Evolutionary conservation across 2,329 filamentous ascomycete genomes (phyloP).

Genomic region (Karstenula rhodostoma): DNA sequence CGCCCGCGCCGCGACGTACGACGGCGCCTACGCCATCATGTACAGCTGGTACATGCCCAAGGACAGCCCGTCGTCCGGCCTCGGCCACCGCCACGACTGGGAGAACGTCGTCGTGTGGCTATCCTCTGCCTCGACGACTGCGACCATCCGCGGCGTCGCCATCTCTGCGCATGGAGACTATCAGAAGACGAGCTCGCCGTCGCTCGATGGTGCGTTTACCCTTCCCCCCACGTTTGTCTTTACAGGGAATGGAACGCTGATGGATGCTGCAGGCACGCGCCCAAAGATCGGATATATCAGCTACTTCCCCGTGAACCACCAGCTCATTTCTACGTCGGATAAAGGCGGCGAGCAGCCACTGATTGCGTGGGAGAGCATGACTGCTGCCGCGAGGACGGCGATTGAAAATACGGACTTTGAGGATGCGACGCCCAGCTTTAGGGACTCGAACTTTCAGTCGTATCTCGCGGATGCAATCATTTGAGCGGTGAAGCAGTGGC

Average conservation of each 20-base stretch:
- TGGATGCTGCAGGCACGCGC: conserved; percentile 29
- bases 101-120: conserved; percentile 65
- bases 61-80: conserved; percentile 53
- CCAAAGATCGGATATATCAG: conserved; percentile 60
- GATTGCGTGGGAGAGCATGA: conserved; percentile 61
- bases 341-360: conserved; percentile 57
- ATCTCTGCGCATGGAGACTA: conserved; percentile 62
- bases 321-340: conserved; percentile 52
- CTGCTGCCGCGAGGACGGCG: conserved; percentile 52
- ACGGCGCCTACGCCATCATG: conserved; percentile 58
- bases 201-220: conserved; percentile 44
- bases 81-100: conserved; percentile 66
- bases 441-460: conserved; percentile 55
- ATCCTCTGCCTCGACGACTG: conserved; percentile 46
- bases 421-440: conserved; percentile 57
- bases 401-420: conserved; percentile 58
- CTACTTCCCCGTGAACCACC: conserved; percentile 59
- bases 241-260: neutral
- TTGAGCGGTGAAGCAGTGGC: conserved; percentile 20
- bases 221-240: neutral
- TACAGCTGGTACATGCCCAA: conserved; percentile 64
- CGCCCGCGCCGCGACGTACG: conserved; percentile 53
- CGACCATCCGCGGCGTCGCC: conserved; percentile 59
- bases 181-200: conserved; percentile 52
- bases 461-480: conserved; percentile 52